Conservation (phyloP, 805 yeast species). For the Schizosaccharomyces japonicus region DNA sequence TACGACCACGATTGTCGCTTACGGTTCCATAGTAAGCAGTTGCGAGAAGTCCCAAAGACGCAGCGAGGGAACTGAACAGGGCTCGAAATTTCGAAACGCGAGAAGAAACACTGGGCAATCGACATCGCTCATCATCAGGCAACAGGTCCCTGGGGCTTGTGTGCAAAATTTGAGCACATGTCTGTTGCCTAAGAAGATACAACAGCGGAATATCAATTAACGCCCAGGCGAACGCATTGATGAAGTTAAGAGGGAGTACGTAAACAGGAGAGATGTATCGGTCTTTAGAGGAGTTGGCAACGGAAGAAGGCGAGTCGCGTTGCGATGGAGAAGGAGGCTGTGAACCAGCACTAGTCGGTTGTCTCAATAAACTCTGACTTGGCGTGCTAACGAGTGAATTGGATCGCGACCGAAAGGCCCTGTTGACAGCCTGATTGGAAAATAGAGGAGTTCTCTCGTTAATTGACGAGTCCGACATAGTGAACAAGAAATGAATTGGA, state of each 20-base stretch:
- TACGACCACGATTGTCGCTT: not conserved
- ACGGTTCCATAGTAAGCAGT: conserved; percentile 2
- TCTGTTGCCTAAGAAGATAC: not conserved
- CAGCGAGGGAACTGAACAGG: not conserved
- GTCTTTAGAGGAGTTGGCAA: not conserved
- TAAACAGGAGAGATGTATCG: not conserved
- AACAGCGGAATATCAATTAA: conserved; percentile 4
- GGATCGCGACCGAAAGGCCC: not conserved
- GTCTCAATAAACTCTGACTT: no score
- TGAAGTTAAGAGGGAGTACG: not conserved
- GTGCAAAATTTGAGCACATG: not conserved
- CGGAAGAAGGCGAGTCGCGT: no score
- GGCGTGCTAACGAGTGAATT: no score
- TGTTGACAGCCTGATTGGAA: not conserved
- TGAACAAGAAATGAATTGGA: no score
- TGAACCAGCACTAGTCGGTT: no score
- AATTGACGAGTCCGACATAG: no score
- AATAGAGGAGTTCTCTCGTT: no score
- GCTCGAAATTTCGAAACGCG: conserved; percentile 3
- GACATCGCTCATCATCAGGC: not conserved
- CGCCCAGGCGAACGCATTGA: conserved; percentile 3
- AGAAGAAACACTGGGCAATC: not conserved
- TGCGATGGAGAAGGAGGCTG: no score
- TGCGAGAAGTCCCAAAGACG: not conserved
- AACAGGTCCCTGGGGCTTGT: not conserved